These are phyloP conservation scores for Cordia subcordata DNA, from an alignment of 257 asterid species.

Conservation along the genomic window DNA sequence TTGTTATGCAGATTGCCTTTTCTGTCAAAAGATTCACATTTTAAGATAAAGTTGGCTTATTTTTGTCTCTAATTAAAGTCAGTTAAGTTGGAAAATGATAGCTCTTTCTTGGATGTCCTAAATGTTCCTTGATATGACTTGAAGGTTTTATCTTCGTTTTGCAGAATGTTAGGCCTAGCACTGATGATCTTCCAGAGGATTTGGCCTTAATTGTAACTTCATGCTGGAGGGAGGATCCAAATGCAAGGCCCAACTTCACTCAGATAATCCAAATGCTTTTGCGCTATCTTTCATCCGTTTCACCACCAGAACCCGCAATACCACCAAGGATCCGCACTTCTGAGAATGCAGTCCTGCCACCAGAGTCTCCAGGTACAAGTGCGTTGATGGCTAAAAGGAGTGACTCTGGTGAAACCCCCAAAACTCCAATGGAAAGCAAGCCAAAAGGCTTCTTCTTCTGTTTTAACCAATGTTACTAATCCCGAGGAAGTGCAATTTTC, in stretches of 20 bases:
- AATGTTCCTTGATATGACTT: not conserved
- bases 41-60: too few relatives aligned
- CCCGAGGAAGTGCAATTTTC: not conserved
- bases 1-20: not conserved
- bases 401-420: slow-evolving; percentile 42
- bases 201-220: slow-evolving; percentile 75
- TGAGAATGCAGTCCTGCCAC: slow-evolving; percentile 59
- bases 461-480: slow-evolving; percentile 51
- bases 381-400: slow-evolving; percentile 72
- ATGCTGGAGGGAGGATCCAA: slow-evolving; percentile 93
- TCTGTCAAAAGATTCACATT: not conserved
- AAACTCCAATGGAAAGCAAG: slow-evolving; percentile 40
- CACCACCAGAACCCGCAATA: slow-evolving; percentile 58
- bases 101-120: too few relatives aligned
- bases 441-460: slow-evolving; percentile 63
- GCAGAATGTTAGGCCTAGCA: slow-evolving; percentile 86
- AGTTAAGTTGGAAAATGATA: too few relatives aligned
- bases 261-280: slow-evolving; percentile 94
- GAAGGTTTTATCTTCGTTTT: slow-evolving; percentile 4
- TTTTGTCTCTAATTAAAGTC: too few relatives aligned
- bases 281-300: slow-evolving; percentile 56
- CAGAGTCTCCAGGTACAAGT: slow-evolving; percentile 93
- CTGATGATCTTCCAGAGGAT: slow-evolving; percentile 74
- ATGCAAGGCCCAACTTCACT: slow-evolving; percentile 76
- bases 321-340: slow-evolving; percentile 61